Base-by-base conservation (phyloP, 129 eudicot genomes). In the Kitagawia praeruptora region DNA sequence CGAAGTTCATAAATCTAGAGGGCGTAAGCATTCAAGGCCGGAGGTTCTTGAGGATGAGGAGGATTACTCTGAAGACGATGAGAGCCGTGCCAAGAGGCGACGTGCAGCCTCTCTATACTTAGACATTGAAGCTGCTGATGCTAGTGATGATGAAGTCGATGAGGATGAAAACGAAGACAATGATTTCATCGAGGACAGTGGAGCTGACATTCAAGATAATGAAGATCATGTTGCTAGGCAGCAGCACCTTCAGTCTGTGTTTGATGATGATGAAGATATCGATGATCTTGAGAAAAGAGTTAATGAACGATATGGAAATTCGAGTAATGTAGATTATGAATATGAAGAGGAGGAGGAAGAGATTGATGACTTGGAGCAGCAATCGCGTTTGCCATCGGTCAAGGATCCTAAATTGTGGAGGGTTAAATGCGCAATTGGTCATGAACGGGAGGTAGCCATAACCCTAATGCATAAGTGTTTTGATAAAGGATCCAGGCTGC, bases 391-490 rank as follows among this genome's bases (percentile, higher is more conserved):
- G 79, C 99, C 99, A 37, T 95, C 99, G 19, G 93, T 95, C 58
- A 90, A 96, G 85, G 99, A 95, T 84, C 99, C 99, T 46, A 95
- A 95, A 81, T 81, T 95, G 56, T 95, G 97, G 97, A 95, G 92
- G 99, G 99, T 95, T 70, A 95, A 92, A 87, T 95, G 99, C 82
- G 96, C 92, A 97, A 92, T 95, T 85, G 99, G 99, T 23, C 97
- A 86, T 81, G 99, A 95, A 84, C 89, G 96, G 79, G 96, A 95
- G 91, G 94, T 92, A 51, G 97, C 99, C 40, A 96, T 90, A 70
- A 92, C 96, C 83, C 86, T 95, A 31, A 92, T 95, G 99, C 99
- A 95, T 77, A 95, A 95, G 85, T 89, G 79, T 79, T 82, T 95
- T 72, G 97, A 95, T 86, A 95, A 75, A 83, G 91, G 97, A 79